Evolutionary conservation across 2,329 filamentous ascomycete species (phyloP).

Genomic region (Conoideocrella luteorostrata): DNA sequence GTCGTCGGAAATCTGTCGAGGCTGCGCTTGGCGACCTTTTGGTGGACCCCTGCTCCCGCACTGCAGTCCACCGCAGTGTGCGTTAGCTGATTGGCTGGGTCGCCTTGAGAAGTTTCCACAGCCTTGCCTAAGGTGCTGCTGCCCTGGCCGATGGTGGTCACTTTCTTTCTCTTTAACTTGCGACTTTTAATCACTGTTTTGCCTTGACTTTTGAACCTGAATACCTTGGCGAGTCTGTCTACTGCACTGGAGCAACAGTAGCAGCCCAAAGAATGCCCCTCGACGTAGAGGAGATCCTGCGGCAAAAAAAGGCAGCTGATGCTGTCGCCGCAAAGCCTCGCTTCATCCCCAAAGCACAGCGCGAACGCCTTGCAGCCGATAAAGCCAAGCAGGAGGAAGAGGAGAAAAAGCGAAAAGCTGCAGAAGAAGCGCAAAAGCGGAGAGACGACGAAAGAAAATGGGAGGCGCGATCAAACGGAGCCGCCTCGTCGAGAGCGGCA

Average conservation of each 20-base stretch:
- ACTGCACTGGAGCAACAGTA: too few species aligned
- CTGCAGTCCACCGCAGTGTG: too few species aligned
- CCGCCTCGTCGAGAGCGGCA: constrained; percentile 3
- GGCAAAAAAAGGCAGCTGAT: constrained; percentile 80
- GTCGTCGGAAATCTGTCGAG: constrained; percentile 9
- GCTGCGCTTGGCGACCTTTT: constrained; percentile 11
- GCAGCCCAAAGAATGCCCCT: constrained; percentile 42
- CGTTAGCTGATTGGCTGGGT: constrained; percentile 8
- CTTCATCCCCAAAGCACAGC: constrained; percentile 76
- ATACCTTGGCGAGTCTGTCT: too few species aligned
- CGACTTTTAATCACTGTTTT: too few species aligned
- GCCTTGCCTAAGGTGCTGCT: constrained; percentile 9
- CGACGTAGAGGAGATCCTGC: constrained; percentile 78
- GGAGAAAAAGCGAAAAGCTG: constrained; percentile 41
- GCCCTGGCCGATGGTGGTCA: too few species aligned
- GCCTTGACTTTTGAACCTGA: too few species aligned
- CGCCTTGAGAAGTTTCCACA: constrained; percentile 4
- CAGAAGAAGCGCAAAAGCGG: constrained; percentile 62
- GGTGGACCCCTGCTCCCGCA: not conserved
- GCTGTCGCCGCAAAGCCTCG: constrained; percentile 81
- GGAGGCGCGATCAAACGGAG: constrained; percentile 21
- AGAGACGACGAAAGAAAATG: constrained; percentile 53
- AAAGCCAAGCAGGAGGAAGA: constrained; percentile 66
- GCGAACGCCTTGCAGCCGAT: constrained; percentile 73
- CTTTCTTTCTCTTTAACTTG: too few species aligned